Evolutionary conservation across 2,329 filamentous ascomycete species (phyloP).

Genomic region (Trichoderma oligosporum): DNA sequence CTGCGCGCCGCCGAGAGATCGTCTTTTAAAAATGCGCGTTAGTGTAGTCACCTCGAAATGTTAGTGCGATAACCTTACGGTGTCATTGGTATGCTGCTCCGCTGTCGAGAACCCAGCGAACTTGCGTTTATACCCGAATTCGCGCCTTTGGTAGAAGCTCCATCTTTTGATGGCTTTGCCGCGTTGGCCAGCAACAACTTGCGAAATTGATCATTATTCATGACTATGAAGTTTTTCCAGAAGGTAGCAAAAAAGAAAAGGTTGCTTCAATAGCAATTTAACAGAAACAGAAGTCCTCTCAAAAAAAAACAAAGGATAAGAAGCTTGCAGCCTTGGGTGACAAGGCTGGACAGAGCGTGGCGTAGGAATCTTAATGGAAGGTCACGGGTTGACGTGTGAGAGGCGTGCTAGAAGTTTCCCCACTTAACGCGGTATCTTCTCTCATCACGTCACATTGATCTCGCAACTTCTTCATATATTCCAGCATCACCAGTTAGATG

Average conservation of each 20-base stretch:
- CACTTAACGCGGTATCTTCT: slow-evolving; percentile 37
- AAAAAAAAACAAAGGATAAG: neutral
- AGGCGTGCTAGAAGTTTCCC: slow-evolving; percentile 26
- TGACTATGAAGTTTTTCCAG: slow-evolving; percentile 38
- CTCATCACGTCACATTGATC: slow-evolving; percentile 18
- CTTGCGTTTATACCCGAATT: slow-evolving; percentile 35
- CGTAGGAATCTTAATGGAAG: slow-evolving; percentile 17
- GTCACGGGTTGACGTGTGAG: slow-evolving; percentile 43
- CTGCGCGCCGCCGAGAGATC: slow-evolving; percentile 54
- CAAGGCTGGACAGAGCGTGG: slow-evolving; percentile 22
- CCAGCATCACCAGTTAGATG: neutral
- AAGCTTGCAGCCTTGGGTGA: slow-evolving; percentile 2
- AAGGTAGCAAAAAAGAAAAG: neutral
- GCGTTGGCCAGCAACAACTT: slow-evolving; percentile 61
- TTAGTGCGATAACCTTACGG: slow-evolving; percentile 57
- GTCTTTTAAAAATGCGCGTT: slow-evolving; percentile 44
- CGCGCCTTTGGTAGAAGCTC: slow-evolving; percentile 37
- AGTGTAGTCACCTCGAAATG: slow-evolving; percentile 19
- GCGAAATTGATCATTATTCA: slow-evolving; percentile 97
- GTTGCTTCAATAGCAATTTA: neutral
- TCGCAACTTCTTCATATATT: neutral
- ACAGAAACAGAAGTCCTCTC: too few relatives aligned
- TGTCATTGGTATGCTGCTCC: slow-evolving; percentile 87
- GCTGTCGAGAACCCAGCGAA: slow-evolving; percentile 71
- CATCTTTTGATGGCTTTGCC: slow-evolving; percentile 44